phyloP scores from a whole-genome alignment of 257 asterid genomes.

The Forsythia suspensa region DNA sequence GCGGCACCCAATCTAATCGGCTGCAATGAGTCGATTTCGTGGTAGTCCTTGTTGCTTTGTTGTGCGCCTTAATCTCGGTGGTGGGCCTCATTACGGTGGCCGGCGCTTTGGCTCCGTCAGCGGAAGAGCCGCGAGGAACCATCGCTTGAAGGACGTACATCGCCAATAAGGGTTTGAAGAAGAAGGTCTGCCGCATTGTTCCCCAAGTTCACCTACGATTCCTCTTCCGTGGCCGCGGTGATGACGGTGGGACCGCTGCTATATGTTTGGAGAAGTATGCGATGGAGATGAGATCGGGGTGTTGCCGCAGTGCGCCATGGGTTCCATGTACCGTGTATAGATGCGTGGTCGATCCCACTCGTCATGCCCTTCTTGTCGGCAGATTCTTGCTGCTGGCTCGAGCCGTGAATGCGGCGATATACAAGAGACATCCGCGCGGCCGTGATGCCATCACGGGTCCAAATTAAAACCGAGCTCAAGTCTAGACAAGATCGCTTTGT shows the following conservation, averaged over 20 bases:
- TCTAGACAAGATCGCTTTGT: too few relatives aligned
- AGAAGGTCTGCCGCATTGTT: slow-evolving; percentile 43
- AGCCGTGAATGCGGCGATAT: too few relatives aligned
- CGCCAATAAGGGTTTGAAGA: slow-evolving; percentile 46
- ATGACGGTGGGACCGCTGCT: slow-evolving; percentile 40
- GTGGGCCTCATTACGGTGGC: slow-evolving; percentile 48
- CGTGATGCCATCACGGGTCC: too few relatives aligned
- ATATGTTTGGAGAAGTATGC: slow-evolving; percentile 49
- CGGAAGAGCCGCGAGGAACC: slow-evolving; percentile 18
- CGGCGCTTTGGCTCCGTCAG: slow-evolving; percentile 59
- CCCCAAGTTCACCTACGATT: slow-evolving; percentile 48
- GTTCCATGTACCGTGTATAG: slow-evolving; percentile 52
- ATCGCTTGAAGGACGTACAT: neutral
- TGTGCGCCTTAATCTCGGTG: slow-evolving; percentile 51
- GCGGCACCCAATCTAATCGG: slow-evolving; percentile 32
- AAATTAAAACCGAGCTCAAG: too few relatives aligned
- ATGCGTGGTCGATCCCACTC: slow-evolving; percentile 69
- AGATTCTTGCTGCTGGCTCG: too few relatives aligned
- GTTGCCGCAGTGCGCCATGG: slow-evolving; percentile 62
- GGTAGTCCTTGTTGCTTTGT: slow-evolving; percentile 46
- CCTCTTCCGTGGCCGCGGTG: slow-evolving; percentile 24
- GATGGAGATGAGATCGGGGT: slow-evolving; percentile 57
- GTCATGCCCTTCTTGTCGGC: too few relatives aligned
- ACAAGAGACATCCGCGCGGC: too few relatives aligned
- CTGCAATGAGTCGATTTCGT: slow-evolving; percentile 47